Evolutionary conservation across 345 rosid genomes (phyloP), one percentile per base, ranked within the genome.

Genomic region (Lepidium didymum): DNA sequence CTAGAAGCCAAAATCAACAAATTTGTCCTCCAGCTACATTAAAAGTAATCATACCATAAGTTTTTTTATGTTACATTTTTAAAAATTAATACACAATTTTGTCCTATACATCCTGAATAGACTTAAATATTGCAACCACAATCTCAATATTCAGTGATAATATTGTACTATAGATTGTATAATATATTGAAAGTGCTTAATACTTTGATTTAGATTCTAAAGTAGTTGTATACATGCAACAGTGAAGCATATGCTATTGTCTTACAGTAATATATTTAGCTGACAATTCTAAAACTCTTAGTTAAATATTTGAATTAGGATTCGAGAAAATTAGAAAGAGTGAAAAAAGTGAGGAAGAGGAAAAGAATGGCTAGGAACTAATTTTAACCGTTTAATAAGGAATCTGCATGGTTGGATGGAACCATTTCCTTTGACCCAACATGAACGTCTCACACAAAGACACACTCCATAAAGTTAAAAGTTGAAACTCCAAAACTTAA

Each of bases 371-470:
- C 27, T 62, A 40, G 62, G 69, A 45, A 35, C 47, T 15, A 62
- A 36, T 62, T 55, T 71, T 54, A 62, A 71, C 75, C 75, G 38
- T 62, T 29, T 62, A 71, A 71, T 71, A 37, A 53, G 69, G 75
- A 71, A 71, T 71, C 75, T 71, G 56, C 41, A 62, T 62, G 67
- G 75, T 71, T 71, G 75, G 69, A 62, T 62, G 62, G 56, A 71
- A 71, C 63, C 69, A 62, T 21, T 54, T 51, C 49, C 56, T 71
- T 71, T 71, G 75, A 71, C 75, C 63, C 3, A 25, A 63, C 34
- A 71, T 23, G 56, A 62, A 36, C 75, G 31, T 27, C 5, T 4
- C 6, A 27, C 69, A 53, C 56, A 23, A 0, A 25, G 46, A 71
- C 6, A 27, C 31, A 27, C 63, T 44, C 61, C 18, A 41, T 52